Evolutionary conservation across 176 grass and related monocot genomes (phyloP).

Genomic region (Phoenix roebelenii): DNA sequence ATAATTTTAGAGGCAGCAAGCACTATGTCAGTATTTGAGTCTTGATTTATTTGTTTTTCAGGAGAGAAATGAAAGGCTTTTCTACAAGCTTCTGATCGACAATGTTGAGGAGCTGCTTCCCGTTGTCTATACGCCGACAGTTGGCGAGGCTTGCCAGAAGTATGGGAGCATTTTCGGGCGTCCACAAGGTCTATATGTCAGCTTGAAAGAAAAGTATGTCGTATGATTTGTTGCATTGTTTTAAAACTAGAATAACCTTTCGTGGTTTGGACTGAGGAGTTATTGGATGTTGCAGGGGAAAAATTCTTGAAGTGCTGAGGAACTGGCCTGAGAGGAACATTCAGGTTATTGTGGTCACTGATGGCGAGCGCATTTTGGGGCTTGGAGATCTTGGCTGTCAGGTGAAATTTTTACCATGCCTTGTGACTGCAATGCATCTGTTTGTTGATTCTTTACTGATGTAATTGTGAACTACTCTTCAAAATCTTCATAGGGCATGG

Average conservation of each 20-base stretch:
- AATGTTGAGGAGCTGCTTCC: constrained; percentile 96
- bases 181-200: constrained; percentile 94
- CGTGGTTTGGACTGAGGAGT: constrained; percentile 7
- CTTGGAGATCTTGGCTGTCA: constrained; percentile 98
- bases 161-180: constrained; percentile 85
- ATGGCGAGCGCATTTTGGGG: constrained; percentile 97
- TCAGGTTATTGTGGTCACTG: constrained; percentile 93
- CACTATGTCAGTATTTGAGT: too few relatives aligned
- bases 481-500: constrained; percentile 58
- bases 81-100: constrained; percentile 97
- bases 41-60: constrained; percentile 25
- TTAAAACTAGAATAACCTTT: background rate
- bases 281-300: constrained; percentile 46
- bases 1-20: too few relatives aligned
- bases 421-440: background rate
- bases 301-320: constrained; percentile 83
- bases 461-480: constrained; percentile 10
- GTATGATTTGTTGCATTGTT: constrained; percentile 9
- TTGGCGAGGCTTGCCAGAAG: constrained; percentile 99
- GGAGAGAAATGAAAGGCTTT: constrained; percentile 86
- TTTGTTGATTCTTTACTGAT: constrained; percentile 22
- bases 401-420: constrained; percentile 40
- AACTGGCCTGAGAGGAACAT: constrained; percentile 94
- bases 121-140: constrained; percentile 91
- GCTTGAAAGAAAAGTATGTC: constrained; percentile 90